phyloP scores from a whole-genome alignment of 495 filamentous ascomycete species.

The Bacidia gigantensis region DNA sequence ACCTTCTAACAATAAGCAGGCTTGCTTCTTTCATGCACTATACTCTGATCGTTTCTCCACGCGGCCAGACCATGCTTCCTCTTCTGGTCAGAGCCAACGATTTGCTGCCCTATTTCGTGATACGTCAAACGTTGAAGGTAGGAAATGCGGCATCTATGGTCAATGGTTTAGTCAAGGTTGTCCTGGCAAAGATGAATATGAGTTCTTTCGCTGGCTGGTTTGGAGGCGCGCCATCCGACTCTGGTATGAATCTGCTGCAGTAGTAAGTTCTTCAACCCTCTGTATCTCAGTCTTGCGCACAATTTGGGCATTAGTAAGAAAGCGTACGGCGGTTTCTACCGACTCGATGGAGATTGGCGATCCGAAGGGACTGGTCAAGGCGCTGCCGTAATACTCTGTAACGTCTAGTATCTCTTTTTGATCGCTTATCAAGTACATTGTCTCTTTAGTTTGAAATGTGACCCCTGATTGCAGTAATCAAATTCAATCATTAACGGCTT shows the following conservation, averaged over 20 bases:
- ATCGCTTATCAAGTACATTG: too few relatives aligned
- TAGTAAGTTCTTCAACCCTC: slow-evolving; percentile 25
- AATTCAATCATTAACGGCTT: too few relatives aligned
- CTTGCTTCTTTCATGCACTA: slow-evolving; percentile 51
- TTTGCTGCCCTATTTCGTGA: slow-evolving; percentile 44
- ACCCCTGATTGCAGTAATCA: too few relatives aligned
- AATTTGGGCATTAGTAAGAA: too few relatives aligned
- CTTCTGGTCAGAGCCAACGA: slow-evolving; percentile 43
- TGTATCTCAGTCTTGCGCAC: too few relatives aligned
- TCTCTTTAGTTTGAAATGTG: too few relatives aligned
- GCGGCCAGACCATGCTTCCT: slow-evolving; percentile 47
- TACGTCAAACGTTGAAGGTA: slow-evolving; percentile 48
- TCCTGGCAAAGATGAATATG: slow-evolving; percentile 50
- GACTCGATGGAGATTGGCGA: too few relatives aligned
- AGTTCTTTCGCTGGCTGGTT: slow-evolving; percentile 52
- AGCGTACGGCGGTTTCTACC: too few relatives aligned
- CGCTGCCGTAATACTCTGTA: too few relatives aligned
- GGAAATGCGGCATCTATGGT: slow-evolving; percentile 60
- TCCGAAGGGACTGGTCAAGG: too few relatives aligned
- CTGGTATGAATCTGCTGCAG: slow-evolving; percentile 58
- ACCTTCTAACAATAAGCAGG: too few relatives aligned
- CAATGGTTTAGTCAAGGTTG: slow-evolving; percentile 44
- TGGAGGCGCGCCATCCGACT: slow-evolving; percentile 43
- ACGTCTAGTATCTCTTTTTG: too few relatives aligned
- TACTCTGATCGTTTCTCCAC: slow-evolving; percentile 45